Percentiles rank a stretch among this genome's conserved stretches.
These are phyloP conservation scores for Hirsutella minnesotensis DNA, from an alignment of 2,329 filamentous ascomycete genomes.

Conservation along the genomic window DNA sequence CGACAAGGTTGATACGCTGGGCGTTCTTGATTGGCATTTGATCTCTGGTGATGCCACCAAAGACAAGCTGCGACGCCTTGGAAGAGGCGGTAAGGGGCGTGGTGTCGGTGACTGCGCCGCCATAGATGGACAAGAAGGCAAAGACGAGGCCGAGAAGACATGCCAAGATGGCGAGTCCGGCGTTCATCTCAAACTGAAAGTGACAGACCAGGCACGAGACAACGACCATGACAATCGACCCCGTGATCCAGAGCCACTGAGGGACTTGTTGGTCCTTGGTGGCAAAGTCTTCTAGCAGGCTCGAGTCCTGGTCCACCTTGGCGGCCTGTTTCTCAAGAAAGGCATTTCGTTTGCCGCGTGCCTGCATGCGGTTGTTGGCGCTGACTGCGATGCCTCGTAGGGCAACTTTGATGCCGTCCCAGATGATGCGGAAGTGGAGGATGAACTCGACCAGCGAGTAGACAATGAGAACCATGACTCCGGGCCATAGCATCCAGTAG, in stretches of 20 bases:
- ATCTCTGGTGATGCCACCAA: constrained; percentile 50
- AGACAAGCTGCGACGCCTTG: constrained; percentile 58
- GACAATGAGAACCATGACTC: constrained; percentile 30
- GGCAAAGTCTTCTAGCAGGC: constrained; percentile 26
- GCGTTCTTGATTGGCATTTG: constrained; percentile 36
- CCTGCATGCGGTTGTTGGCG: constrained; percentile 18
- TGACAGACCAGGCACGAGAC: constrained; percentile 39
- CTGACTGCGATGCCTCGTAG: constrained; percentile 16
- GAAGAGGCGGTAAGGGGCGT: constrained; percentile 54
- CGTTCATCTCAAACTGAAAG: constrained; percentile 43
- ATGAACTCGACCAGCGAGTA: constrained; percentile 28
- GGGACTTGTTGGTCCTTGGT: constrained; percentile 10
- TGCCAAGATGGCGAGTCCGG: constrained; percentile 42
- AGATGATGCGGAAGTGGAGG: constrained; percentile 25
- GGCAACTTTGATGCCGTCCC: constrained; percentile 21
- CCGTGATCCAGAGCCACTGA: constrained; percentile 39
- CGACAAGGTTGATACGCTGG: constrained; percentile 54
- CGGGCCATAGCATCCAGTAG: constrained; percentile 32
- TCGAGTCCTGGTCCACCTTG: constrained; percentile 17
- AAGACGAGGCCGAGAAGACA: constrained; percentile 46
- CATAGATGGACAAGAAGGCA: constrained; percentile 38
- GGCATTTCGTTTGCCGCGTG: constrained; percentile 16
- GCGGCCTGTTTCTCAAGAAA: constrained; percentile 25
- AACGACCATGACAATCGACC: constrained; percentile 34
- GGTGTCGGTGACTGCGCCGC: constrained; percentile 43